These are phyloP conservation scores for Ustilago crameri DNA, from an alignment of 1,284 basidiomycete species.

Conservation along the genomic window DNA sequence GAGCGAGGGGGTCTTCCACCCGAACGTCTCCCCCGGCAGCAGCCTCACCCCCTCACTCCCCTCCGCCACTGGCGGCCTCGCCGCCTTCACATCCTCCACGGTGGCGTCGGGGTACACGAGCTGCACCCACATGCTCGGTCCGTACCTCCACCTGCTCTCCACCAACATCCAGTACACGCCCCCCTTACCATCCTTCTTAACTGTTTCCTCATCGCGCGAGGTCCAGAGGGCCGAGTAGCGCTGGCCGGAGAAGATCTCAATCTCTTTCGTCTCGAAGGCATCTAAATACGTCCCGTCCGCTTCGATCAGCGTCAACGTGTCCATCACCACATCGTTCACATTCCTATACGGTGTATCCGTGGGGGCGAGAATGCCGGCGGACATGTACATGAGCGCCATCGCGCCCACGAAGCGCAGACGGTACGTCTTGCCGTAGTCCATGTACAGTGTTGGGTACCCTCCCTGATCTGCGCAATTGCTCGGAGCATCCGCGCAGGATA, in stretches of 20 bases:
- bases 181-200: constrained; percentile 25
- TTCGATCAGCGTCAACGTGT: constrained; percentile 49
- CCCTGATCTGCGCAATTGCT: background rate
- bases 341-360: constrained; percentile 9
- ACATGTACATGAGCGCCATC: constrained; percentile 32
- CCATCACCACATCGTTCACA: background rate
- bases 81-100: background rate
- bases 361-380: constrained; percentile 22
- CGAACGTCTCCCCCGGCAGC: constrained; percentile 37
- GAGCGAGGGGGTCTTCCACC: constrained; percentile 36
- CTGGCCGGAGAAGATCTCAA: constrained; percentile 44
- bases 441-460: constrained; percentile 23
- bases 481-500: constrained; percentile 12
- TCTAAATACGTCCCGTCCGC: constrained; percentile 56
- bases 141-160: constrained; percentile 44
- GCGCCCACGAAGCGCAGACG: constrained; percentile 47
- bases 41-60: constrained; percentile 5
- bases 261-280: constrained; percentile 29
- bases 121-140: constrained; percentile 39
- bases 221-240: constrained; percentile 50
- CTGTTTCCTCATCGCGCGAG: constrained; percentile 15
- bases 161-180: constrained; percentile 53
- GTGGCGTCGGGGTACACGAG: constrained; percentile 17
- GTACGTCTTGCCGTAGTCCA: constrained; percentile 51
- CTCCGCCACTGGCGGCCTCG: background rate